Percentiles rank a stretch among this genome's conserved stretches.
phyloP scores from a whole-genome alignment of 1,139 yeast species.

The Pichia sp. region DNA sequence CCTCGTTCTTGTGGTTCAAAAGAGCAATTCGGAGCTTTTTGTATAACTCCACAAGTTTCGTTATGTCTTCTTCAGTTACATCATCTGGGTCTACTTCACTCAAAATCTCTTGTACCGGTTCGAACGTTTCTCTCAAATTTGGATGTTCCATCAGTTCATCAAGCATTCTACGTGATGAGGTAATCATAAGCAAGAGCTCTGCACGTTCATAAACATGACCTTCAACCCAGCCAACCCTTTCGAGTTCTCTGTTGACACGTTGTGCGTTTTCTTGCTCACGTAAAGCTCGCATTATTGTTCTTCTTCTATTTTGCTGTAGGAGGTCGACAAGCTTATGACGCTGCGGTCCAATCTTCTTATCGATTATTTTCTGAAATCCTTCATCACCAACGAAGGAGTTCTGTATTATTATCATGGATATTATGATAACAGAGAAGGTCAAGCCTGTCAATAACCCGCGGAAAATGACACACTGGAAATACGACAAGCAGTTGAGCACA shows the following conservation, averaged over 20 bases:
- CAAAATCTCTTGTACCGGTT: background rate
- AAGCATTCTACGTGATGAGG: background rate
- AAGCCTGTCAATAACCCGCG: conserved; percentile 40
- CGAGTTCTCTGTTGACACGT: background rate
- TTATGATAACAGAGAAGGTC: conserved; percentile 20
- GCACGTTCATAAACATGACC: background rate
- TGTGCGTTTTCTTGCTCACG: background rate
- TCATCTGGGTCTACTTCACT: background rate
- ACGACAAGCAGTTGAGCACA: background rate
- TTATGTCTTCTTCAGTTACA: background rate
- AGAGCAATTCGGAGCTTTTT: conserved; percentile 1
- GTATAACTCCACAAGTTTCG: background rate
- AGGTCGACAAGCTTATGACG: conserved; percentile 30
- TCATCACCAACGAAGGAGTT: conserved; percentile 73
- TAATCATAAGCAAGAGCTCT: background rate
- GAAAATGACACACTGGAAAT: conserved; percentile 1
- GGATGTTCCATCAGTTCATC: background rate
- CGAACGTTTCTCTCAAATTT: background rate
- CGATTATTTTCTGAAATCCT: conserved; percentile 55
- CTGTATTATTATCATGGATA: conserved; percentile 34
- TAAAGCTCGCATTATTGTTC: background rate
- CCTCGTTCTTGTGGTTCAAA: background rate
- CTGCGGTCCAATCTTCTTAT: conserved; percentile 52
- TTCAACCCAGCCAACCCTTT: conserved; percentile 3
- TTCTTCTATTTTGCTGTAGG: conserved; percentile 9